phyloP scores from a whole-genome alignment of 2,329 filamentous ascomycete species.

The Neonectria punicea region DNA sequence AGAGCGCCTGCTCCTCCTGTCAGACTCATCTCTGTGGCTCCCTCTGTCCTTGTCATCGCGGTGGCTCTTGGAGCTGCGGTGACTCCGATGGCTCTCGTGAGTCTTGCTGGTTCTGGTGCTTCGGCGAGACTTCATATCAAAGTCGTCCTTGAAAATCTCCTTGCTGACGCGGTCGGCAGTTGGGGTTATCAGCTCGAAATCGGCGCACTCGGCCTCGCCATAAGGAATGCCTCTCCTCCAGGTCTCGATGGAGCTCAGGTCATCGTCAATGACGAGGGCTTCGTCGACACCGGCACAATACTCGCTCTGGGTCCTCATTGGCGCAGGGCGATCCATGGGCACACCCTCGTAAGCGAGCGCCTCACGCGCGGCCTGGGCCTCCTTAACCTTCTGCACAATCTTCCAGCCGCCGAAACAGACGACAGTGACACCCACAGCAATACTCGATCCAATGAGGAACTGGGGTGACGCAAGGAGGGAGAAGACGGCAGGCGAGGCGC shows the following conservation, averaged over 20 bases:
- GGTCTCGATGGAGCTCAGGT: constrained; percentile 67
- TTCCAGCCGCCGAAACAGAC: constrained; percentile 97
- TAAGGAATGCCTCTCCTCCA: constrained; percentile 68
- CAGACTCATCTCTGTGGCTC: constrained; percentile 33
- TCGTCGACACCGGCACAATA: constrained; percentile 59
- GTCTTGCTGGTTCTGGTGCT: constrained; percentile 48
- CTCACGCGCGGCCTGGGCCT: constrained; percentile 48
- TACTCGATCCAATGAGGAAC: constrained; percentile 91
- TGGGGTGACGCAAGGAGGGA: constrained; percentile 89
- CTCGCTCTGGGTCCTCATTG: constrained; percentile 43
- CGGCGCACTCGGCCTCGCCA: constrained; percentile 59
- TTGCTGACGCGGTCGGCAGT: constrained; percentile 61
- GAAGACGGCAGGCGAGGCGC: constrained; percentile 85
- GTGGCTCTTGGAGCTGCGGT: constrained; percentile 40
- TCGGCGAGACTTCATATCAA: constrained; percentile 51
- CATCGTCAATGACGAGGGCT: constrained; percentile 66
- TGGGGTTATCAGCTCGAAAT: constrained; percentile 68
- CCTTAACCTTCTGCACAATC: constrained; percentile 87
- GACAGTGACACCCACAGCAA: constrained; percentile 91
- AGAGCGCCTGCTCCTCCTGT: constrained; percentile 32
- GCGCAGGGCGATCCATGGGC: constrained; percentile 40
- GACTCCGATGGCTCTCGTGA: constrained; percentile 43
- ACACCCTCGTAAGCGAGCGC: constrained; percentile 43
- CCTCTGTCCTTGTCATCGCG: constrained; percentile 36
- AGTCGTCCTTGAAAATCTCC: constrained; percentile 50